These are phyloP conservation scores for Triticum dicoccoides DNA, from an alignment of 176 grass and related monocot genomes.

Conservation along the genomic window DNA sequence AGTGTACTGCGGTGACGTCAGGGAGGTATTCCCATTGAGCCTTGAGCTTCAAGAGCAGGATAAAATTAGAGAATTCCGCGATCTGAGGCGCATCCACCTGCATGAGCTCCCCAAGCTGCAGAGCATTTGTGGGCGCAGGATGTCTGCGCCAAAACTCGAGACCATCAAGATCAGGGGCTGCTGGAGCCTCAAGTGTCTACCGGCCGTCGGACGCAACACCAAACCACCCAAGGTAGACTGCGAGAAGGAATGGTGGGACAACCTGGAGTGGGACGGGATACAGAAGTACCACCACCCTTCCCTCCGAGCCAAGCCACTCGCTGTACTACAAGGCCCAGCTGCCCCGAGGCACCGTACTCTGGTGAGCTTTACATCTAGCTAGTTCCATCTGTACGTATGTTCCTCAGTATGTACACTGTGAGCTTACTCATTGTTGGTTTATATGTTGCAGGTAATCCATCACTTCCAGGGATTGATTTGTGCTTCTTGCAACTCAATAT, in stretches of 20 bases:
- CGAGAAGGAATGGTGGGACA: conserved; percentile 38
- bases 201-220: accelerated
- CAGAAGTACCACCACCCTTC: background rate
- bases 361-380: background rate
- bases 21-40: background rate
- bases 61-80: accelerated
- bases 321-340: background rate
- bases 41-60: background rate
- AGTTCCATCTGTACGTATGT: background rate
- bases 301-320: background rate
- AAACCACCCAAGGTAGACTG: background rate
- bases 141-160: background rate
- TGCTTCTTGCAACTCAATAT: background rate
- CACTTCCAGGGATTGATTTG: background rate
- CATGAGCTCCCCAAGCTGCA: conserved; percentile 16
- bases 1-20: background rate
- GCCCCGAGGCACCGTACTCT: background rate
- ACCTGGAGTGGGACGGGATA: background rate
- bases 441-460: background rate
- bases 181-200: conserved; percentile 17
- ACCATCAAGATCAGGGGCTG: conserved; percentile 15
- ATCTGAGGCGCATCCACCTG: background rate
- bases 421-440: background rate
- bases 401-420: background rate
- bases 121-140: background rate